A percentile compares a stretch with the other conserved stretches of the same genome.
Conservation (phyloP, 495 filamentous ascomycete species). For the Aspergillus taichungensis region DNA sequence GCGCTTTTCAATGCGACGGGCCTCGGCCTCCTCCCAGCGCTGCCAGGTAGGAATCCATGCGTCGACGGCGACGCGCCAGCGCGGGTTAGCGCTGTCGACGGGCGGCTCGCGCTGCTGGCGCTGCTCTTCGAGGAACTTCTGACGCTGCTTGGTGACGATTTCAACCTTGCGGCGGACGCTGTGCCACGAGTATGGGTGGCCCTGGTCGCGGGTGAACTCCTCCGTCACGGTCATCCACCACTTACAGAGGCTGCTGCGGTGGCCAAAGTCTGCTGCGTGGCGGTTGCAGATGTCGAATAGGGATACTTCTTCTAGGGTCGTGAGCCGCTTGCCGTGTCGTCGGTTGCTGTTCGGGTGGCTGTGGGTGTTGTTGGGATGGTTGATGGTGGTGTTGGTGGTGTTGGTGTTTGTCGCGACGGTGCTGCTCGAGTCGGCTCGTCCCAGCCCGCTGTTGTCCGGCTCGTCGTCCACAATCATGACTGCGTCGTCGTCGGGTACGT, state of each 20-base stretch:
- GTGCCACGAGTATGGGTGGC: slow-evolving; percentile 39
- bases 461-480: no score
- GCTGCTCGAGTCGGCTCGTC: no score
- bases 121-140: slow-evolving; percentile 34
- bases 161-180: slow-evolving; percentile 41
- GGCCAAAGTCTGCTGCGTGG: slow-evolving; percentile 30
- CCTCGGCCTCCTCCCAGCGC: slow-evolving; percentile 32
- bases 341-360: slow-evolving; percentile 4
- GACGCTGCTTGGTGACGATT: slow-evolving; percentile 34
- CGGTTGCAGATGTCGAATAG: slow-evolving; percentile 39
- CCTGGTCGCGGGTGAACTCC: slow-evolving; percentile 32
- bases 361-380: slow-evolving; percentile 1
- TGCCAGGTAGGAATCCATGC: slow-evolving; percentile 38
- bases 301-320: slow-evolving; percentile 33
- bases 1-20: slow-evolving; percentile 31
- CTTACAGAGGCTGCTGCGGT: slow-evolving; percentile 39
- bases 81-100: slow-evolving; percentile 30
- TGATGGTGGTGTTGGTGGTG: slow-evolving; percentile 4
- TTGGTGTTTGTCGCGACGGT: neutral
- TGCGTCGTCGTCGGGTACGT: no score
- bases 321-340: slow-evolving; percentile 15
- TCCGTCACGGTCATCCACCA: slow-evolving; percentile 37
- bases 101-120: slow-evolving; percentile 23
- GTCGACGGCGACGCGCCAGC: slow-evolving; percentile 34
- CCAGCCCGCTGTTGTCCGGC: no score